These are phyloP conservation scores for Clonostachys sp. DNA, from an alignment of 2,329 filamentous ascomycete species.

Conservation along the genomic window DNA sequence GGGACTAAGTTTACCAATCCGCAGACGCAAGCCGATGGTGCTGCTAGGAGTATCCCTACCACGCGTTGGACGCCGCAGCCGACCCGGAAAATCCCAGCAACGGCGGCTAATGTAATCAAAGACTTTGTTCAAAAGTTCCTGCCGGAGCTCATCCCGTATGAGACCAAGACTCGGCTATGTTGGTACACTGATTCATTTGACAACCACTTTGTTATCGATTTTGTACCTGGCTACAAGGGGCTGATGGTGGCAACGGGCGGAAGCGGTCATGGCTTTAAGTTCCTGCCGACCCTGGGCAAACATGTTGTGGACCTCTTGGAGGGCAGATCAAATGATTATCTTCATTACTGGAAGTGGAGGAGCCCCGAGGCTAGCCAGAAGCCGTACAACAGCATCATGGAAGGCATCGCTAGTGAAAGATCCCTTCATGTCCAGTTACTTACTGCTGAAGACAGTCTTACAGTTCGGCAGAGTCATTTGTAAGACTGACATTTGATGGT, in stretches of 20 bases:
- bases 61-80: conserved; percentile 24
- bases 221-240: conserved; percentile 46
- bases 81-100: conserved; percentile 8
- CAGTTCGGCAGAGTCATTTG: not conserved
- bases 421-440: conserved; percentile 3
- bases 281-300: conserved; percentile 15
- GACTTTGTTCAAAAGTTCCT: conserved; percentile 29
- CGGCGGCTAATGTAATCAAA: conserved; percentile 1
- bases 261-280: conserved; percentile 59
- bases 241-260: conserved; percentile 58
- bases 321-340: conserved; percentile 2
- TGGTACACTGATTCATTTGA: conserved; percentile 30
- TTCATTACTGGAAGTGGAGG: conserved; percentile 4
- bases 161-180: conserved; percentile 42
- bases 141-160: conserved; percentile 28
- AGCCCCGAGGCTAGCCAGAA: conserved; percentile 1
- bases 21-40: conserved; percentile 19
- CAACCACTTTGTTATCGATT: conserved; percentile 23
- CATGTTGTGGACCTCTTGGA: conserved; percentile 5
- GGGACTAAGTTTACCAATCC: conserved; percentile 32
- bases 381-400: conserved; percentile 6
- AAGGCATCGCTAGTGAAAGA: conserved; percentile 2
- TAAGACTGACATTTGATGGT: not conserved
- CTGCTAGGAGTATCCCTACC: conserved; percentile 28
- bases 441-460: not conserved